phyloP scores from a whole-genome alignment of 2,329 filamentous ascomycete genomes.

The Colletotrichum falcatum region DNA sequence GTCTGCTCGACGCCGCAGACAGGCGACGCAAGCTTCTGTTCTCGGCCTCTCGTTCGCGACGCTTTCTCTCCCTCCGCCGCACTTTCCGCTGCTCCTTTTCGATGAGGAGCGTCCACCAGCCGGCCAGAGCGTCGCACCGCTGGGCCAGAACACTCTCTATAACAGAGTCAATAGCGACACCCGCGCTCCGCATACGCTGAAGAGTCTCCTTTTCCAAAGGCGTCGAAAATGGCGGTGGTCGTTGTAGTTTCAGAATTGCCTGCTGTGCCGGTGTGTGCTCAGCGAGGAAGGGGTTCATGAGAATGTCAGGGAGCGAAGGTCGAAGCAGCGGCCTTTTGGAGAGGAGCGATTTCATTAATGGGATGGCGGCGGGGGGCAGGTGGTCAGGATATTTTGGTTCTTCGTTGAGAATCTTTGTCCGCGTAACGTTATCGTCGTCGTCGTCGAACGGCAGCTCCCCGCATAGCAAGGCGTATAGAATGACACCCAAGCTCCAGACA shows the following conservation, averaged over 20 bases:
- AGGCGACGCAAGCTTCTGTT: constrained; percentile 82
- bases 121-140: constrained; percentile 88
- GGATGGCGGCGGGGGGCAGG: constrained; percentile 80
- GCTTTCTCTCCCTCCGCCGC: constrained; percentile 80
- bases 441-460: constrained; percentile 96
- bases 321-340: constrained; percentile 90
- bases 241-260: constrained; percentile 85
- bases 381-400: constrained; percentile 88
- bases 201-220: constrained; percentile 90
- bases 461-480: constrained; percentile 83
- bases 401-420: constrained; percentile 84
- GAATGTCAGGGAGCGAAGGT: constrained; percentile 84
- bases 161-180: constrained; percentile 92
- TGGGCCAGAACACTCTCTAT: constrained; percentile 94
- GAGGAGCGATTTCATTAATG: constrained; percentile 82
- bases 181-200: constrained; percentile 91
- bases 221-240: constrained; percentile 86
- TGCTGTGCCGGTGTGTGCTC: constrained; percentile 91
- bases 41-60: constrained; percentile 86
- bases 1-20: constrained; percentile 88
- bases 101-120: constrained; percentile 95
- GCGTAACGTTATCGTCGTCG: constrained; percentile 90
- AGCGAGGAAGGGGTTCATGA: constrained; percentile 87
- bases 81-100: constrained; percentile 96
- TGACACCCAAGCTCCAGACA: constrained; percentile 91